Evolutionary conservation across 106 monocot genomes (phyloP), one percentile per base, ranked within the genome.

Genomic region (Posidonia australis): DNA sequence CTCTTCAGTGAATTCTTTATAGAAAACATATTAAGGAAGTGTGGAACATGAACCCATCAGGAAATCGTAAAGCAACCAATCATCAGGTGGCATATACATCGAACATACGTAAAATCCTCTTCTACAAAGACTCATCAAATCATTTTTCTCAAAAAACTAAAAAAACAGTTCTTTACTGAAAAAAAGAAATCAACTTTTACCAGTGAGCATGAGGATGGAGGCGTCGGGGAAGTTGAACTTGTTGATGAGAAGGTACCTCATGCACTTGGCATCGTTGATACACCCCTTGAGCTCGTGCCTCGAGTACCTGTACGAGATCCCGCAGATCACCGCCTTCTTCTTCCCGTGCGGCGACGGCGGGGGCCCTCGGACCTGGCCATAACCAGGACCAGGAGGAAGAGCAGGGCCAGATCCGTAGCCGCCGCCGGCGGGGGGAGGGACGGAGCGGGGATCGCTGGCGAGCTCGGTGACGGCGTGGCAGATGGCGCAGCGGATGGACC

Each of bases 201-300:
- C 69, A 7, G 69, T 69, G 69, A 69, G 69, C 46, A 69, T 69
- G 3, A 69, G 2, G 19, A 71, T 53, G 25, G 72, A 72, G 7
- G 64, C 41, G 43, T 72, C 72, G n/a, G 72, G 72, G 54, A 64
- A 72, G 53, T 53, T n/a, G 55, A 72, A 56, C 28, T 29, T 21
- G 63, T 72, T 53, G 44, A 72, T 24, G 11, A 72, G 45, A 9
- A 72, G 17, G 25, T 71, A 27, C 51, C 52, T 63, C 62, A 54
- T 71, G 62, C 61, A 71, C 51, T 62, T 71, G 62, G 71, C 71
- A 20, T 71, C 71, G 25, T 72, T 72, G 41, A 72, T 72, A 63
- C 63, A 72, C 0, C 65, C 72, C 45, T 72, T 72, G 18, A 72
- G 72, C 30, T 72, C 63, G 41, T 72, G 43, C 42, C 72, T 56